Evolutionary conservation across 768 basidiomycete species (phyloP).

Genomic region (Psilocybe sp.): DNA sequence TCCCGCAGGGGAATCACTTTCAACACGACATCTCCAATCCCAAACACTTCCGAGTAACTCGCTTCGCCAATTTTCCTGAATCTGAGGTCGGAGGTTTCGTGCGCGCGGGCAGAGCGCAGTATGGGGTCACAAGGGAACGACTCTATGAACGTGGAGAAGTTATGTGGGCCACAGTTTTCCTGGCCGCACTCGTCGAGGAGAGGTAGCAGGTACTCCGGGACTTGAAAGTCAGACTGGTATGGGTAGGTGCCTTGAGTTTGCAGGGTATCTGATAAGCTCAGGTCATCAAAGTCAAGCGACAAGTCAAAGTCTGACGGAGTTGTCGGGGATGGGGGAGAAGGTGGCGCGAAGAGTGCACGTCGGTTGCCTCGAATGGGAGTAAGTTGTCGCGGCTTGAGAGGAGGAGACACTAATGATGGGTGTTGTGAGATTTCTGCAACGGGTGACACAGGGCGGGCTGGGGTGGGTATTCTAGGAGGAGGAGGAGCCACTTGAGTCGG

Average conservation of each 20-base stretch:
- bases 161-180: constrained; percentile 54
- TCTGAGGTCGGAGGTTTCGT: constrained; percentile 16
- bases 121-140: constrained; percentile 75
- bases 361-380: constrained; percentile 61
- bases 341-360: constrained; percentile 39
- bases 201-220: constrained; percentile 56
- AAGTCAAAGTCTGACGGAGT: constrained; percentile 54
- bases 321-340: constrained; percentile 54
- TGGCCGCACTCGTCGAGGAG: constrained; percentile 75
- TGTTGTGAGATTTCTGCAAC: constrained; percentile 7
- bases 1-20: constrained; percentile 81
- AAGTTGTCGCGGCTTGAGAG: constrained; percentile 52
- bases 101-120: constrained; percentile 31
- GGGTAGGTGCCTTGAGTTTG: constrained; percentile 16
- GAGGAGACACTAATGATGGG: constrained; percentile 17
- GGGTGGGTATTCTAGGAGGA: neutral
- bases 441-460: neutral
- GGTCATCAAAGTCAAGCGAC: constrained; percentile 45
- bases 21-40: constrained; percentile 84
- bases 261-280: constrained; percentile 31
- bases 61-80: constrained; percentile 95
- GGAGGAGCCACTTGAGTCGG: neutral
- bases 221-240: constrained; percentile 22
- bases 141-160: constrained; percentile 82
- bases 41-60: constrained; percentile 94